These are phyloP conservation scores for Eimeria tenella DNA, from an alignment of 169 alveolate genomes.

Conservation along the genomic window DNA sequence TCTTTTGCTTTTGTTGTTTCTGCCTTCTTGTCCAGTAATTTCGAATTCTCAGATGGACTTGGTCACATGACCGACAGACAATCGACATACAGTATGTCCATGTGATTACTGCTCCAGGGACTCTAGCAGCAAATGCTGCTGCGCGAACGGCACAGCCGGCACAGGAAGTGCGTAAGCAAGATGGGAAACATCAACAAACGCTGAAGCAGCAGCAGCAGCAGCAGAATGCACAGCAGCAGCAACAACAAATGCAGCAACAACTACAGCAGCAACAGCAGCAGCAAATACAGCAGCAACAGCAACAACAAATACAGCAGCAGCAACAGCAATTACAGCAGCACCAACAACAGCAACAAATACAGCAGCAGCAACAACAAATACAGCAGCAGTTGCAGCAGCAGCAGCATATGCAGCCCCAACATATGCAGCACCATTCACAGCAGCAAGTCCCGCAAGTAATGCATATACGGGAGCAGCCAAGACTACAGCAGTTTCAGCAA, in stretches of 20 bases:
- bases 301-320: slow-evolving; percentile 9
- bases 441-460: slow-evolving; percentile 32
- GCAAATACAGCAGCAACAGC: not conserved
- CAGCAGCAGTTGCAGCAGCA: slow-evolving; percentile 21
- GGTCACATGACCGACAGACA: not conserved
- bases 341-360: not conserved
- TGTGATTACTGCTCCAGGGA: not conserved
- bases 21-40: not conserved
- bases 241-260: not conserved
- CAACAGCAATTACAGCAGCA: not conserved
- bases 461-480: not conserved
- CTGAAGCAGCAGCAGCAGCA: not conserved
- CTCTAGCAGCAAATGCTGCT: slow-evolving; percentile 33
- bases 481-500: slow-evolving; percentile 27
- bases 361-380: slow-evolving; percentile 3
- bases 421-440: slow-evolving; percentile 5
- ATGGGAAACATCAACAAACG: not conserved
- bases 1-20: not conserved
- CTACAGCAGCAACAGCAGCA: not conserved
- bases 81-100: not conserved
- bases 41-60: not conserved
- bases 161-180: slow-evolving; percentile 8
- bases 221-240: not conserved
- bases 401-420: not conserved
- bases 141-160: not conserved